These are phyloP conservation scores for Fragaria ananassa DNA, from an alignment of 306 rosid genomes.

Conservation along the genomic window DNA sequence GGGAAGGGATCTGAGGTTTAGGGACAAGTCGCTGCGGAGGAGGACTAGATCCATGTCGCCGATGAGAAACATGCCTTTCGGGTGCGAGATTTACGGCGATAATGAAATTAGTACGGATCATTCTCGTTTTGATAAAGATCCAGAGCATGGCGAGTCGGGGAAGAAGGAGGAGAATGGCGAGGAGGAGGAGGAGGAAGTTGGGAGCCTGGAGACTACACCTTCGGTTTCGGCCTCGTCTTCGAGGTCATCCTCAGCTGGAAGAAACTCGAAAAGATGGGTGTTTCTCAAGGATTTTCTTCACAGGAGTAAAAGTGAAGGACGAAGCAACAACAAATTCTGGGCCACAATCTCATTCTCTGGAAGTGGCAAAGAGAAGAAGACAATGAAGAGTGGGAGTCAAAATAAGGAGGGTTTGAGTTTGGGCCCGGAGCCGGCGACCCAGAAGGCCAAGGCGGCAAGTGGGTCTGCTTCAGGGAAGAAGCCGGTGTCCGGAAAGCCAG, in stretches of 20 bases:
- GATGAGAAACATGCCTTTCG: conserved; percentile 45
- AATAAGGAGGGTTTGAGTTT: conserved; percentile 30
- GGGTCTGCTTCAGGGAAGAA: conserved; percentile 43
- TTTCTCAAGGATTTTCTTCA: conserved; percentile 79
- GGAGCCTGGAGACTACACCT: conserved; percentile 35
- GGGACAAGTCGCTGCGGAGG: conserved; percentile 61
- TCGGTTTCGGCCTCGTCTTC: conserved; percentile 82
- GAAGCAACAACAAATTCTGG: conserved; percentile 92
- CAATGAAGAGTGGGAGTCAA: conserved; percentile 1
- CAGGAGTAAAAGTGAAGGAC: conserved; percentile 93
- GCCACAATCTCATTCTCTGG: conserved; percentile 67
- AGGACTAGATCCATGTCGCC: conserved; percentile 98
- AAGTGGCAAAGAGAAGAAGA: conserved; percentile 61
- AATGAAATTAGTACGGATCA: neutral
- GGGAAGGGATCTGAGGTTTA: conserved; percentile 82
- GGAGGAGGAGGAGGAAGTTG: conserved; percentile 45
- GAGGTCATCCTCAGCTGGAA: conserved; percentile 85
- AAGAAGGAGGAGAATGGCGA: neutral
- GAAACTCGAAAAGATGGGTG: conserved; percentile 88
- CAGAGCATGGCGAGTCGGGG: neutral
- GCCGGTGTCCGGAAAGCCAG: conserved; percentile 47
- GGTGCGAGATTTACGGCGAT: conserved; percentile 17
- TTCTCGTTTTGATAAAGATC: neutral
- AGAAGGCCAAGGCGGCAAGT: conserved; percentile 31
- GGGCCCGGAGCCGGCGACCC: conserved; percentile 21